These are phyloP conservation scores for Pyrrhoderma lamaoense DNA, from an alignment of 1,284 basidiomycete genomes.

Conservation along the genomic window DNA sequence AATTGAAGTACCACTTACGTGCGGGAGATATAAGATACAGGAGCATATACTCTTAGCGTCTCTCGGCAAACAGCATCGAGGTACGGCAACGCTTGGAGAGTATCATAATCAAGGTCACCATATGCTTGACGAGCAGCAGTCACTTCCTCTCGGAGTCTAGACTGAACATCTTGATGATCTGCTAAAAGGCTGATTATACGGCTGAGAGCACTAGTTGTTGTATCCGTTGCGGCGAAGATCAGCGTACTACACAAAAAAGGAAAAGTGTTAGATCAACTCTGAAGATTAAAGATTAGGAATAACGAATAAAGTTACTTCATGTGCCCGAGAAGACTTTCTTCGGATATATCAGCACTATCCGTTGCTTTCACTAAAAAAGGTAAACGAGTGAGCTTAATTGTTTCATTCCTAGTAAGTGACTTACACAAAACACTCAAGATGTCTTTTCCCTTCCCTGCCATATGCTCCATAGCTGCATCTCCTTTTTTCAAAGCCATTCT, in stretches of 20 bases:
- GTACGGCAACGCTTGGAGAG: conserved; percentile 29
- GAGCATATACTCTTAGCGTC: conserved; percentile 30
- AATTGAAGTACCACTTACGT: too few relatives aligned
- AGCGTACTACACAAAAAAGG: conserved; percentile 22
- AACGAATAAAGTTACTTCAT: conserved; percentile 27
- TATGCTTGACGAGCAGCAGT: conserved; percentile 19
- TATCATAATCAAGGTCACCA: conserved; percentile 28
- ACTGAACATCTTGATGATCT: conserved; percentile 24
- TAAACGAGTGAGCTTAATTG: background rate
- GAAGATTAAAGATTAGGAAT: too few relatives aligned
- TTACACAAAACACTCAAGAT: conserved; percentile 29
- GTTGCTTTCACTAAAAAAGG: conserved; percentile 26
- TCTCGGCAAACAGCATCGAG: conserved; percentile 35
- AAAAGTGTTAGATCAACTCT: too few relatives aligned
- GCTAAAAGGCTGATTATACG: conserved; percentile 26
- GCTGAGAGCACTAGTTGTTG: conserved; percentile 25
- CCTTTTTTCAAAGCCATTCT: conserved; percentile 21
- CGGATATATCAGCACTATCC: conserved; percentile 24
- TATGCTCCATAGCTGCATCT: conserved; percentile 21
- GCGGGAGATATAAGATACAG: conserved; percentile 22
- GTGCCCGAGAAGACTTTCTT: conserved; percentile 28
- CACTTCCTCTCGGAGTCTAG: conserved; percentile 25
- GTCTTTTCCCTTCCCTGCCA: conserved; percentile 25
- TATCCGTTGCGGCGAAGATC: conserved; percentile 28
- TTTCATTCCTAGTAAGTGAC: background rate